Evolutionary conservation across 1,139 yeast genomes (phyloP).

Genomic region (Zygosaccharomyces pseudobailii): DNA sequence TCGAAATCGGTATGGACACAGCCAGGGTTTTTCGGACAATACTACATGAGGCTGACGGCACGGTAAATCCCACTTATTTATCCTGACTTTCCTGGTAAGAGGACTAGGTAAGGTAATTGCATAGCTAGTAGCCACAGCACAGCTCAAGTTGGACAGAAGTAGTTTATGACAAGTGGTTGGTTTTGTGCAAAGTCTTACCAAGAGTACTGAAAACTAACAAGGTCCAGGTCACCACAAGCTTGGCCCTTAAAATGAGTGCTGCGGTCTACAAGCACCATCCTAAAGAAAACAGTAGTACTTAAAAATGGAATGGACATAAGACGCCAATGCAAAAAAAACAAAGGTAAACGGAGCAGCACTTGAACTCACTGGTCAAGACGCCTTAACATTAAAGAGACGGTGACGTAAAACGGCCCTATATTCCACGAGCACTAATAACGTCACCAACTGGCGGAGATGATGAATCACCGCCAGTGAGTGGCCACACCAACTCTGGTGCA

Average conservation of each 20-base stretch:
- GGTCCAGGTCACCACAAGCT: too few relatives aligned
- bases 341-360: background rate
- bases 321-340: background rate
- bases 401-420: constrained; percentile 28
- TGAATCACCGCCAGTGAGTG: background rate
- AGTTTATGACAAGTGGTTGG: background rate
- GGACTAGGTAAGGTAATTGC: too few relatives aligned
- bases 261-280: background rate
- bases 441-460: constrained; percentile 10
- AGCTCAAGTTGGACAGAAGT: background rate
- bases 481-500: background rate
- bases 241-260: too few relatives aligned
- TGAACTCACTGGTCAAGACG: background rate
- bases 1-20: background rate
- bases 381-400: background rate
- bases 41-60: too few relatives aligned
- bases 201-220: too few relatives aligned
- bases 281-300: background rate
- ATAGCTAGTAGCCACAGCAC: background rate
- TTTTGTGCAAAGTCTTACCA: background rate
- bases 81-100: too few relatives aligned
- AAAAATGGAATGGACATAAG: background rate
- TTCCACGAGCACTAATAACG: constrained; percentile 33
- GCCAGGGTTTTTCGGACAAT: background rate
- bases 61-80: too few relatives aligned